A percentile compares a stretch with the other conserved stretches of the same genome.
Conservation (phyloP, 352 stramenopile species). For the Globisporangium barbulae region DNA sequence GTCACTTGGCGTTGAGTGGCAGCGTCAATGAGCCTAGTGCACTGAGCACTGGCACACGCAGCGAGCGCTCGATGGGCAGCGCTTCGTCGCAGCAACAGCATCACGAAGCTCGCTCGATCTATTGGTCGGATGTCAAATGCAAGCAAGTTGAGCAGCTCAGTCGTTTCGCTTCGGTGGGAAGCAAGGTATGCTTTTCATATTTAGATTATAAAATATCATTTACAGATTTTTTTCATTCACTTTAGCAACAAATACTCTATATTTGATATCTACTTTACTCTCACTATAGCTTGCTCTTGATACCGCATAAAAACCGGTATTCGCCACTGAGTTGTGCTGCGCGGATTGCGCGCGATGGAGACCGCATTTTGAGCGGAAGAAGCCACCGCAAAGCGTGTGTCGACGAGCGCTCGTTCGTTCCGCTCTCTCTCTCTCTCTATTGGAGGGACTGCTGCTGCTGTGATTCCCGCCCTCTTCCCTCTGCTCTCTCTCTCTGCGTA, state of each 20-base stretch:
- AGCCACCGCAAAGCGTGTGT: slow-evolving; percentile 4
- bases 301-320: neutral
- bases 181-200: neutral
- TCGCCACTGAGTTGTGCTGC: neutral
- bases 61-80: slow-evolving; percentile 1
- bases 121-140: neutral
- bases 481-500: neutral
- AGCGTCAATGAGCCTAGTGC: neutral
- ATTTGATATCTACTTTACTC: neutral
- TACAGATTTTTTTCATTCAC: neutral
- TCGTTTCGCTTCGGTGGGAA: slow-evolving; percentile 1
- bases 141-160: neutral
- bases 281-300: neutral
- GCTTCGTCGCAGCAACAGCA: slow-evolving; percentile 9
- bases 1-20: neutral
- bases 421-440: neutral
- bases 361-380: neutral
- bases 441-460: neutral
- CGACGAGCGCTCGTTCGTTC: slow-evolving; percentile 2
- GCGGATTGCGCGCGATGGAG: neutral
- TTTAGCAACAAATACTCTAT: too few relatives aligned
- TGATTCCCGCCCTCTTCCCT: neutral
- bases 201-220: too few relatives aligned
- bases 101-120: neutral
- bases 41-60: neutral